Evolutionary conservation across 768 basidiomycete species (phyloP), one percentile per base, ranked within the genome.

Genomic region (Boletellus sp.): DNA sequence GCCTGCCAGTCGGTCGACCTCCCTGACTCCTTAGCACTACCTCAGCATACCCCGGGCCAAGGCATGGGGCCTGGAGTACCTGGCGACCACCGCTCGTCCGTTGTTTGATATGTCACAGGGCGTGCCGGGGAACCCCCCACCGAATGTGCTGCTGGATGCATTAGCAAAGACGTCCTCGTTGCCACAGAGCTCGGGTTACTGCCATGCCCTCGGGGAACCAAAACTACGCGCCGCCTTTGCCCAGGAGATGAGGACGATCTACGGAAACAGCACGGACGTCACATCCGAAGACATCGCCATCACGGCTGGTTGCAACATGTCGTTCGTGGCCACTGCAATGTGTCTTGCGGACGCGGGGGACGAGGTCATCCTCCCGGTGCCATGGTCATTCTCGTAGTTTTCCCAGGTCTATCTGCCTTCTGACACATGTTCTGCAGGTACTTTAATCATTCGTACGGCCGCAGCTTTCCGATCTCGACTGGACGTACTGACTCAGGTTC

Each of bases 81-180:
- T 54, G 5, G 59, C 74, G 0, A 74, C 75, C 0, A 60, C 70
- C 0, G 59, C 51, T 20, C 71, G 73, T 9, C 81, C 80, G 0
- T 68, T 90, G 2, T 73, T 90, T n/a, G 77, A 80, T 57, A 81
- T 90, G 73, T 83, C 84, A 1, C 87, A 90, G 66, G 85, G 90
- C 35, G 81, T 83, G 0, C 90, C 90, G 0, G 83, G 84, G 6
- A 72, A 70, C 0, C 79, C 83, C 0, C 90, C 90, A 0, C 79
- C 84, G 3, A 60, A 69, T 2, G 43, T 60, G 1, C 67, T 90
- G 9, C 74, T 82, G 31, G 59, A 74, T 0, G 75, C 79, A 1
- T 62, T 91, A 1, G 73, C 70, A 0, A 59, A 60, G 9, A 73
- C 78, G 0, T 66, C 78, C 0, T 66, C 74, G 8, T 74, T 74